A percentile compares a stretch with the other conserved stretches of the same genome.
These are phyloP conservation scores for Cryphonectria parasitica DNA, from an alignment of 2,329 filamentous ascomycete species.

Conservation along the genomic window DNA sequence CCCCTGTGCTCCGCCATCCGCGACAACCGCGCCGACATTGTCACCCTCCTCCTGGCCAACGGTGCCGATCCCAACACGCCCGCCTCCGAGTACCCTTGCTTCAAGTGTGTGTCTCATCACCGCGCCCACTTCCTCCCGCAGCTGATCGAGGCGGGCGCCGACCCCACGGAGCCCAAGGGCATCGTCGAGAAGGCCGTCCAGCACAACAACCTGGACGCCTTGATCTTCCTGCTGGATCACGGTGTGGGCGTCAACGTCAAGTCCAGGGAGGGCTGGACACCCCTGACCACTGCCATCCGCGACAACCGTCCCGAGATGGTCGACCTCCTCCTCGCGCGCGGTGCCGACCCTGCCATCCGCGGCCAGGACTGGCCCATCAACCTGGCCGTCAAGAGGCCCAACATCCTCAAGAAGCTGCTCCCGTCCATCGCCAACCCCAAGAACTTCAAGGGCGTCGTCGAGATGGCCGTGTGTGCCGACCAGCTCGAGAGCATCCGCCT, in stretches of 20 bases:
- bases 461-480: slow-evolving; percentile 69
- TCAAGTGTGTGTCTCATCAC: slow-evolving; percentile 71
- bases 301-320: slow-evolving; percentile 63
- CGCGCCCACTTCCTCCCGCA: slow-evolving; percentile 63
- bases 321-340: slow-evolving; percentile 59
- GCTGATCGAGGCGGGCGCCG: slow-evolving; percentile 62
- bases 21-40: slow-evolving; percentile 65
- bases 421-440: slow-evolving; percentile 60
- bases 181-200: slow-evolving; percentile 68
- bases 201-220: slow-evolving; percentile 63
- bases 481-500: slow-evolving; percentile 70
- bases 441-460: slow-evolving; percentile 68
- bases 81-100: slow-evolving; percentile 67
- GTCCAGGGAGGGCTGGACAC: slow-evolving; percentile 60
- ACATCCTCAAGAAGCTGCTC: slow-evolving; percentile 62
- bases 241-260: slow-evolving; percentile 65
- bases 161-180: slow-evolving; percentile 63
- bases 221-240: slow-evolving; percentile 64
- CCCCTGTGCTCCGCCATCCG: slow-evolving; percentile 71
- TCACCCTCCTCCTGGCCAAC: slow-evolving; percentile 59
- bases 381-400: slow-evolving; percentile 67
- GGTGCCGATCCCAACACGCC: slow-evolving; percentile 66
- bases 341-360: slow-evolving; percentile 64
- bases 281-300: slow-evolving; percentile 68
- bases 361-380: slow-evolving; percentile 73